Evolutionary conservation across 2,329 filamentous ascomycete species (phyloP), one percentile per base, ranked within the genome.

Genomic region (Talaromyces sp.): DNA sequence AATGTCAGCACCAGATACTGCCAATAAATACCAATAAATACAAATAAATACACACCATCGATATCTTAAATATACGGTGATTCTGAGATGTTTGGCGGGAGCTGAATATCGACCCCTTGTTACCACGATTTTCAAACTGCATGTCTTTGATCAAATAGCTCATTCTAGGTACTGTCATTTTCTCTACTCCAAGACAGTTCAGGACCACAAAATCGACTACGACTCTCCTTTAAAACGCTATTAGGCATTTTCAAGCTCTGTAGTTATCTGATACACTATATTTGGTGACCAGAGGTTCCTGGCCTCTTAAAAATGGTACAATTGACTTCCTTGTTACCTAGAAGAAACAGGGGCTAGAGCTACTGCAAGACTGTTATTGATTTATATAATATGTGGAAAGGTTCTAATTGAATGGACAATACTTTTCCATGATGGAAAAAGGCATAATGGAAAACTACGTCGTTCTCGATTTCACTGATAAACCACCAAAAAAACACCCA

Each of bases 311-410:
- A 60, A 61, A 65, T 56, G 63, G 61, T 10, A 63, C 56, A 30
- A 59, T 63, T 60, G 63, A 63, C 57, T 66, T 66, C 42, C 55
- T 61, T 54, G 18, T 65, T 27, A n/a, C 57, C 31, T 44, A 53
- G 44, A 64, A 62, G 61, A 65, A 64, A 31, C 60, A 59, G 60
- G 65, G 61, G n/a, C n/a, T 65, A 14, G 61, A 65, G 27, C 61
- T 65, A 14, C 56, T 64, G 14, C 57, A 59, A 64, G 61, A 65
- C 36, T 31, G 42, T 56, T 61, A 64, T 56, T 31, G 63, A 54
- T 50, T 64, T 56, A 6, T 44, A 36, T 57, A 57, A 66, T 31
- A 23, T 14, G 5, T 23, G 42, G 12, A 47, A 5, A 47, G 42
- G 18, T 47, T 47, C 16, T 1, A 47, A 47, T 14, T 6, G 7